Base-by-base conservation (phyloP, 768 basidiomycete species). In the Kwoniella botswanensis region DNA sequence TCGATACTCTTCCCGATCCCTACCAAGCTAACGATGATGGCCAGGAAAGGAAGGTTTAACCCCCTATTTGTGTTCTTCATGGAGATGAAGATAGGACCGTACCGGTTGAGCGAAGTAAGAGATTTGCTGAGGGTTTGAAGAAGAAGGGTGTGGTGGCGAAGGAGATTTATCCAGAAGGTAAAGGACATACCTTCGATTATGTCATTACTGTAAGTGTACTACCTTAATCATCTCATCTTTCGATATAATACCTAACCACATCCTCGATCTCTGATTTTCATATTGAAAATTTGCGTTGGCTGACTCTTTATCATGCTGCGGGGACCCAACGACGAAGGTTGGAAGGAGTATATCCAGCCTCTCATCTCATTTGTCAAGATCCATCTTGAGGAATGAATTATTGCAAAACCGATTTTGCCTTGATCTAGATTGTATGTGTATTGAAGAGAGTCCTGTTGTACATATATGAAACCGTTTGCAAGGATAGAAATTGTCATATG, bases 301-400 rank as follows among this genome's bases (percentile, higher is more conserved):
- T 24, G 35, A 18, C 46, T 13, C n/a, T 54, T 10, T 10, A 24
- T 13, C 24, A 18, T 54, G 11, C 26, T 35, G 12, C 29, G 73
- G 72, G 69, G 66, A 3, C 72, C 72, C 0, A 60, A 67, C 2
- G 63, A 68, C 17, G 53, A 50, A 24, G 70, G 73, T 1, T 74
- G 75, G 75, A 46, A 60, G 17, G 61, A 73, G 50, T 76, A 71
- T 42, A 65, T 76, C 44, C 18, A 53, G 18, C 75, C 75, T 18
- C 18, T 46, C 21, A 59, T 76, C 22, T 63, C 68, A 3, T 76
- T 76, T 61, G 57, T 71, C 3, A 55, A 74, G 6, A 54, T 67
- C 59, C 62, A 50, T 50, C 46, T 50, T 15, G 18, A 50, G 17
- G 3, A 50, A 50, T 35, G 35, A 35, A 35, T 7, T 35, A 0